Evolutionary conservation across 805 yeast genomes (phyloP), one percentile per base, ranked within the genome.

Genomic region (Schwanniomyces yamadae): DNA sequence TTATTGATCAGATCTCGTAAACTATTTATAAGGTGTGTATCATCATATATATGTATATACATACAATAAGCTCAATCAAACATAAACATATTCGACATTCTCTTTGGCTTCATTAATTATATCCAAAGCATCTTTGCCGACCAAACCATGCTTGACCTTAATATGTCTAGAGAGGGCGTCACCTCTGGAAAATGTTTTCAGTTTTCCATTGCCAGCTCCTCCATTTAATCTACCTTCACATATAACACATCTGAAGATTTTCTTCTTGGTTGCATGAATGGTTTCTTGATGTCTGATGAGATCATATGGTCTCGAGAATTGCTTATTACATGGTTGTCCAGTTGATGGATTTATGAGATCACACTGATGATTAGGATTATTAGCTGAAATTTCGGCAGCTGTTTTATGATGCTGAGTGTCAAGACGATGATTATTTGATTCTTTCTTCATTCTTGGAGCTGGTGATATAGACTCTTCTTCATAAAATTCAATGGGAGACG

Each of bases 131-230:
- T 80, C 82, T 41, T 69, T 63, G 25, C 84, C 84, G 26, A 69
- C 72, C 36, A 82, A 61, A 6, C 84, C 84, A 66, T 90, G 98
- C 66, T 93, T 89, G 30, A 89, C 91, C 51, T 95, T 80, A 43
- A 68, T 66, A 46, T 68, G 74, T 36, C 74, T 57, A 1, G 72
- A 65, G 42, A 68, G 61, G 1, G 74, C 74, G 55, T 68, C 74
- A 28, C 70, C 71, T 45, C 74, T 50, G 5, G 71, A 64, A 37
- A 68, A 68, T n/a, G 74, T 68, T 51, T 68, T 68, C 45, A 50
- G 63, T 45, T 66, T 61, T 36, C 78, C 79, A 49, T 75, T 77
- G 18, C 78, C 75, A 24, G 61, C 53, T 35, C 77, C 77, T 15
- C 73, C 71, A 34, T 74, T 55, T 17, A 58, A 53, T 39, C 74